These are phyloP conservation scores for Sarcomyxa edulis DNA, from an alignment of 768 basidiomycete species.

Conservation along the genomic window DNA sequence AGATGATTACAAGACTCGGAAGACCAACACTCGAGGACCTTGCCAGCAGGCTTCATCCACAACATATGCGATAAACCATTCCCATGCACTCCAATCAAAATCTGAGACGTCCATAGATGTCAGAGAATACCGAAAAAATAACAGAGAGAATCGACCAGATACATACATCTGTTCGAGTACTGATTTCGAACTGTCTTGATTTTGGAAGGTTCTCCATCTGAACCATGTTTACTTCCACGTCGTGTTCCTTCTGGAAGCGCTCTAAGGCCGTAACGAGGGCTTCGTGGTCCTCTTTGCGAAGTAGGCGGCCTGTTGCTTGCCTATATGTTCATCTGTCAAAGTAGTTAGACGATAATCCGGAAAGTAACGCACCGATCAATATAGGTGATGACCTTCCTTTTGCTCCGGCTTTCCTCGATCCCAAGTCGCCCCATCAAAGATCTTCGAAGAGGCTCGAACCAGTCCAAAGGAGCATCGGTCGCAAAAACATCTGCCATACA, in stretches of 20 bases:
- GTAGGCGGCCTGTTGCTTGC: constrained; percentile 2
- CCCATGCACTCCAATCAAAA: constrained; percentile 6
- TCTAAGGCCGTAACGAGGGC: background rate
- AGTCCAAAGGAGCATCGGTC: constrained; percentile 3
- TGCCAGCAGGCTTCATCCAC: constrained; percentile 5
- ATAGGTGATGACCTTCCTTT: constrained; percentile 2
- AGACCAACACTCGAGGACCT: constrained; percentile 1
- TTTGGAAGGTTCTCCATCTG: constrained; percentile 4
- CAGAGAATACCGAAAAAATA: background rate
- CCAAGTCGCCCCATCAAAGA: constrained; percentile 4
- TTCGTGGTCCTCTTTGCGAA: constrained; percentile 1
- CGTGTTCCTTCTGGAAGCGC: background rate
- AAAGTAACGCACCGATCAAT: constrained; percentile 6
- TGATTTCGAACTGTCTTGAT: constrained; percentile 4
- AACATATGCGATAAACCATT: constrained; percentile 5
- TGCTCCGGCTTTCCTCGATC: background rate
- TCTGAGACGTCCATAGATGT: background rate
- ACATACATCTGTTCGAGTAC: constrained; percentile 5
- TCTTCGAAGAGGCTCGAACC: constrained; percentile 2
- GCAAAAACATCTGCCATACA: background rate
- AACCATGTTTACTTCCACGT: constrained; percentile 1
- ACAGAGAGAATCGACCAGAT: background rate
- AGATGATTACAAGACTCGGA: background rate
- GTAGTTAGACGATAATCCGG: too few relatives aligned
- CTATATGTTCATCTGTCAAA: background rate